These are phyloP conservation scores for Russula emetica DNA, from an alignment of 768 basidiomycete species.

Conservation along the genomic window DNA sequence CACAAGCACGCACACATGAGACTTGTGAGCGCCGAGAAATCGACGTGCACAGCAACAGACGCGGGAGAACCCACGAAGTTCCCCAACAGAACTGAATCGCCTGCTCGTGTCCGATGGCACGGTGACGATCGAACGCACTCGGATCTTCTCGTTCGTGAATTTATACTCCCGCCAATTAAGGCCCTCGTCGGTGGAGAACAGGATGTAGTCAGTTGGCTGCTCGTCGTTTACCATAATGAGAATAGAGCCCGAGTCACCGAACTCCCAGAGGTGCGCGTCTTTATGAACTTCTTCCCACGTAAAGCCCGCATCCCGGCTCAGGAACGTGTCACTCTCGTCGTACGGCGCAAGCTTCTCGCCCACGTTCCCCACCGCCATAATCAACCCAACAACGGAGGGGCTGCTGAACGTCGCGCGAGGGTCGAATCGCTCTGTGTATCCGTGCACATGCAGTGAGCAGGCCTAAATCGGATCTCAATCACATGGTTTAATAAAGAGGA, in stretches of 20 bases:
- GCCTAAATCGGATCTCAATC: slow-evolving; percentile 42
- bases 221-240: slow-evolving; percentile 95
- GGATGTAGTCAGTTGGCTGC: slow-evolving; percentile 79
- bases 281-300: slow-evolving; percentile 99
- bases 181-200: slow-evolving; percentile 91
- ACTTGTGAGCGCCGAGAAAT: slow-evolving; percentile 76
- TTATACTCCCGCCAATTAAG: slow-evolving; percentile 81
- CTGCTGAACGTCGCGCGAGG: slow-evolving; percentile 91
- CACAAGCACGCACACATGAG: slow-evolving; percentile 58
- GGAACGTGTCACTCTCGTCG: slow-evolving; percentile 88
- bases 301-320: slow-evolving; percentile 94
- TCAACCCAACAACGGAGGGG: slow-evolving; percentile 83
- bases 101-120: slow-evolving; percentile 89
- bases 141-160: slow-evolving; percentile 69
- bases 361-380: slow-evolving; percentile 97
- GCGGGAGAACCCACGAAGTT: slow-evolving; percentile 43
- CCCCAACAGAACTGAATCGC: slow-evolving; percentile 84
- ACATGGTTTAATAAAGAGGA: neutral
- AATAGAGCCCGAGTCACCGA: slow-evolving; percentile 94
- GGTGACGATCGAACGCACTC: slow-evolving; percentile 75
- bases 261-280: slow-evolving; percentile 96
- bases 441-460: slow-evolving; percentile 88
- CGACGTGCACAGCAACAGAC: slow-evolving; percentile 76
- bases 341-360: slow-evolving; percentile 79
- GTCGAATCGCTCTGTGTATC: slow-evolving; percentile 90